Conservation (phyloP, 495 filamentous ascomycete genomes). For the Neurospora sp. region DNA sequence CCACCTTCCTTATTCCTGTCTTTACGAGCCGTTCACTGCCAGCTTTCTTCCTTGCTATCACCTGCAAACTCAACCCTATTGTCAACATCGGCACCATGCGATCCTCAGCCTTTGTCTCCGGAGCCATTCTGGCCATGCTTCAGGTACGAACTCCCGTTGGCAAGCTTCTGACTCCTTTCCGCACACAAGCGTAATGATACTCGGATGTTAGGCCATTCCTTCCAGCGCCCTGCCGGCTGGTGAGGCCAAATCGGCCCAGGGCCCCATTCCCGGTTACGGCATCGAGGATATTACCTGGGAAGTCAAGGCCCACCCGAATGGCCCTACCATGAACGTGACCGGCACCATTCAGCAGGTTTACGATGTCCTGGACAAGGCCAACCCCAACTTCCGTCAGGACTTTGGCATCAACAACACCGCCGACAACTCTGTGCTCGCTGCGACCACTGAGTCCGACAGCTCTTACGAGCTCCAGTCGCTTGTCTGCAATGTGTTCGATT, state of each 20-base stretch:
- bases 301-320: constrained; percentile 4
- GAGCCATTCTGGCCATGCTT: not conserved
- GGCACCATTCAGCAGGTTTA: constrained; percentile 11
- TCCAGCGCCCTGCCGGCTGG: not conserved
- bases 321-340: constrained; percentile 3
- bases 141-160: not conserved
- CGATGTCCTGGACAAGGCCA: constrained; percentile 2
- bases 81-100: not conserved
- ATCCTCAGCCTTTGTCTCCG: not conserved
- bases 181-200: not conserved
- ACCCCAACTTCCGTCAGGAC: constrained; percentile 16
- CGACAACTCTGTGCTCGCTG: not conserved
- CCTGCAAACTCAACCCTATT: not conserved
- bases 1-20: not conserved
- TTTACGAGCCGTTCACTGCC: not conserved
- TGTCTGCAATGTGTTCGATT: not conserved
- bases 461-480: not conserved
- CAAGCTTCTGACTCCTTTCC: not conserved
- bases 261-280: constrained; percentile 5
- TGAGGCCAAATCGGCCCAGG: not conserved
- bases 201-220: not conserved
- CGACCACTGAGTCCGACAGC: not conserved
- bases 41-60: not conserved
- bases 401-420: constrained; percentile 1
- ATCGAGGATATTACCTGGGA: constrained; percentile 4